Evolutionary conservation across 805 yeast genomes (phyloP).

Genomic region (Lachancea quebecensis): DNA sequence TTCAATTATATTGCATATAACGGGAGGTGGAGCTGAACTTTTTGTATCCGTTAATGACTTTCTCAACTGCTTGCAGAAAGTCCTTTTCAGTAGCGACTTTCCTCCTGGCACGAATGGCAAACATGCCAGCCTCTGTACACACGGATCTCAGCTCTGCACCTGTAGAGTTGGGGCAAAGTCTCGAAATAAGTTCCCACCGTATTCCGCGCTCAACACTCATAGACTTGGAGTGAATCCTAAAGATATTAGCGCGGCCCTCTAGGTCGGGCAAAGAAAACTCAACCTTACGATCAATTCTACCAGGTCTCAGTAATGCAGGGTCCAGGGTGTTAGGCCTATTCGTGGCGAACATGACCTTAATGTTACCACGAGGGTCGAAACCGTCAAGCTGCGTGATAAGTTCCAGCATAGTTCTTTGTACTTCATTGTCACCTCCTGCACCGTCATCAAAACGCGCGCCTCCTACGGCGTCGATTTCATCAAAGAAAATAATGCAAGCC

Average conservation of each 20-base stretch:
- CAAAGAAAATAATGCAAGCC: constrained; percentile 96
- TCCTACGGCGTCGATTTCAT: constrained; percentile 98
- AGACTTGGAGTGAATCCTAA: constrained; percentile 93
- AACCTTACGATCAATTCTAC: constrained; percentile 97
- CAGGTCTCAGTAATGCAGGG: constrained; percentile 96
- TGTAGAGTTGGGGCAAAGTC: constrained; percentile 96
- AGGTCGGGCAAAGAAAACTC: constrained; percentile 94
- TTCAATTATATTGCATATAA: constrained; percentile 94
- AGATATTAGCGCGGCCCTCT: constrained; percentile 96
- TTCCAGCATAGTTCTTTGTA: constrained; percentile 98
- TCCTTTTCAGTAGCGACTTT: constrained; percentile 98
- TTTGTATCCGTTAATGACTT: constrained; percentile 97
- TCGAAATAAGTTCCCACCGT: constrained; percentile 96
- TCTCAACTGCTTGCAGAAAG: constrained; percentile 94
- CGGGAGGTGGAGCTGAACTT: constrained; percentile 95
- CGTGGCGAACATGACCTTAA: constrained; percentile 99
- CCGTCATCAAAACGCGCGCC: constrained; percentile 99
- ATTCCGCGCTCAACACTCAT: constrained; percentile 97
- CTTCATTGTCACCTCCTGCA: constrained; percentile 99
- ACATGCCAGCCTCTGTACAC: constrained; percentile 99
- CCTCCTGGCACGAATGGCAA: constrained; percentile 96
- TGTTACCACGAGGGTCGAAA: constrained; percentile 97
- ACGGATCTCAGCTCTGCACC: constrained; percentile 99
- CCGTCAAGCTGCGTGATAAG: constrained; percentile 97
- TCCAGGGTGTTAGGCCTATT: constrained; percentile 97